phyloP scores from a whole-genome alignment of 2,329 filamentous ascomycete species.

The Triangularia verruculosa region DNA sequence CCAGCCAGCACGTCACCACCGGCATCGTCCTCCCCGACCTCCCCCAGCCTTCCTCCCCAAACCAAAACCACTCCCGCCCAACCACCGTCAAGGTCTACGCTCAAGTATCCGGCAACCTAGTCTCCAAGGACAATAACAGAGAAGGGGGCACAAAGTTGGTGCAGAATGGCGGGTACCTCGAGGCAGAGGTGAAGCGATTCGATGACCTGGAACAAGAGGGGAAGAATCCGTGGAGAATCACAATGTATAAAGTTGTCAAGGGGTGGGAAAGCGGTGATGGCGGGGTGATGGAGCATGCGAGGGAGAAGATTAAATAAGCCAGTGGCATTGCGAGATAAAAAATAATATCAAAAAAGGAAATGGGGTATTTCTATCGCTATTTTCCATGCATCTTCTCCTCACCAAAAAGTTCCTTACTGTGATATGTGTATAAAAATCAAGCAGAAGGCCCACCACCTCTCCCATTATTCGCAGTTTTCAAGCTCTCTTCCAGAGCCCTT shows the following conservation, averaged over 20 bases:
- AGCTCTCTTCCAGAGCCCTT: constrained; percentile 53
- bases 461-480: constrained; percentile 38
- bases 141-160: constrained; percentile 20
- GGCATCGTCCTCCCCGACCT: constrained; percentile 9
- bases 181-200: constrained; percentile 29
- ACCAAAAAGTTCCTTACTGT: neutral
- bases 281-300: constrained; percentile 7
- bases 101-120: constrained; percentile 28
- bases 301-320: neutral
- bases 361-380: neutral
- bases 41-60: constrained; percentile 22
- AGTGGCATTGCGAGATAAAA: neutral
- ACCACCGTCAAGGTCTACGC: constrained; percentile 23
- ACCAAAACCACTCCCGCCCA: constrained; percentile 23
- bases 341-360: neutral
- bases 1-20: constrained; percentile 29
- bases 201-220: constrained; percentile 29
- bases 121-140: constrained; percentile 12
- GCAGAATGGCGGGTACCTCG: constrained; percentile 32
- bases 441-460: constrained; percentile 22
- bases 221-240: constrained; percentile 34
- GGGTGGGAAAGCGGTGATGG: constrained; percentile 31
- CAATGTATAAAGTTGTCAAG: constrained; percentile 22
- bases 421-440: constrained; percentile 5
- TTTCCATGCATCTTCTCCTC: neutral